phyloP scores from a whole-genome alignment of 345 rosid genomes.

The Microthlaspi erraticum region DNA sequence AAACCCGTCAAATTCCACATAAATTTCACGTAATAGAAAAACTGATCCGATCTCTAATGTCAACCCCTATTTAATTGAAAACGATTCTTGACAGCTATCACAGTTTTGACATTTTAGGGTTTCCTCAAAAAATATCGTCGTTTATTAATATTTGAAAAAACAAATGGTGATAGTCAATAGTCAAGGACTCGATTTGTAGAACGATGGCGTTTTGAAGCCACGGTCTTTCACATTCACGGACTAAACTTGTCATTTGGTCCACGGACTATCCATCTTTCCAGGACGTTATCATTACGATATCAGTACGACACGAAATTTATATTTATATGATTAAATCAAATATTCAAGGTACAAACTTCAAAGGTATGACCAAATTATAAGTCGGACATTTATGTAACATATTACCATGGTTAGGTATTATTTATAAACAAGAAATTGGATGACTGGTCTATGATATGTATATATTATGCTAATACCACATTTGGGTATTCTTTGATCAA shows the following conservation, averaged over 20 bases:
- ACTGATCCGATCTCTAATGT: slow-evolving; percentile 18
- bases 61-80: slow-evolving; percentile 39
- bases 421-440: no score
- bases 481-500: neutral
- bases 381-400: neutral
- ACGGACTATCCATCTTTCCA: slow-evolving; percentile 7
- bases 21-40: neutral
- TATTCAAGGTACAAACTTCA: neutral
- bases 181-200: neutral
- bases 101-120: slow-evolving; percentile 39
- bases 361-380: neutral
- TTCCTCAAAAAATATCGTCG: slow-evolving; percentile 18
- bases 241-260: slow-evolving; percentile 27
- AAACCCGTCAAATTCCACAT: neutral
- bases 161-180: slow-evolving; percentile 8
- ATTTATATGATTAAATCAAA: neutral
- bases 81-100: slow-evolving; percentile 31
- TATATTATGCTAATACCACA: neutral
- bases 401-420: neutral
- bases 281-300: slow-evolving; percentile 24
- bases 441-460: no score
- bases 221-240: slow-evolving; percentile 29
- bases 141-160: slow-evolving; percentile 13
- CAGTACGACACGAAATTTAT: slow-evolving; percentile 9
- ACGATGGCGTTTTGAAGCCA: neutral